Evolutionary conservation across 148 eudicot genomes (phyloP), one percentile per base, ranked within the genome.

Genomic region (Vaccinium darrowii): DNA sequence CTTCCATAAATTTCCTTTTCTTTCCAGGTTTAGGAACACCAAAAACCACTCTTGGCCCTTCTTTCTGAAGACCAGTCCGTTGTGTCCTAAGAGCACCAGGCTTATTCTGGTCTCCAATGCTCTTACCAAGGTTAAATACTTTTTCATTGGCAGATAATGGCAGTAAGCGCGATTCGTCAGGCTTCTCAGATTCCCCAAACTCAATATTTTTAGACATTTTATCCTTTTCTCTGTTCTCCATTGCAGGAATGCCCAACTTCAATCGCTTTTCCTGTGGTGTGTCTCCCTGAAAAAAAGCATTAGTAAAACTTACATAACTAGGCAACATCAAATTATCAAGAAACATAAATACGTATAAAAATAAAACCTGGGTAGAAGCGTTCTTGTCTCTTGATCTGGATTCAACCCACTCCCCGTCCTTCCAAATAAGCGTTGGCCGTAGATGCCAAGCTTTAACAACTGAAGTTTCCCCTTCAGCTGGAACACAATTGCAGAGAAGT

Each of bases 11-110:
- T 82, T 95, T 97, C 76, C 91, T 90, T 79, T 89, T 97, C 92
- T 95, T 97, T 52, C 98, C 99, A 30, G 99, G 99, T 87, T 91
- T 95, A 33, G 99, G 99, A 73, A 97, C 92, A 69, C 99, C 99
- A 84, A 94, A 92, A 83, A 94, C 83, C 73, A 93, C 95, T 89
- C 90, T 90, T 23, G 95, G 90, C 49, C 94, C 93, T 86, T 92
- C 96, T 85, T 93, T 97, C 80, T 90, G 93, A 81, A 90, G 86
- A 74, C 95, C 95, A 86, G 93, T 86, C 81, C 94, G 90, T 90
- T 83, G 80, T 62, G 98, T 91, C 91, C 92, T 88, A 56, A 78
- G 92, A 65, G 89, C 84, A 50, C 85, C 85, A 36, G 80, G 88
- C 87, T 94, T 90, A 78, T 63, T 91, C 82, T 88, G 94, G 21